A percentile compares a stretch with the other conserved stretches of the same genome.
phyloP scores from a whole-genome alignment of 106 monocot species.

The Alisma plantagoaquatica region DNA sequence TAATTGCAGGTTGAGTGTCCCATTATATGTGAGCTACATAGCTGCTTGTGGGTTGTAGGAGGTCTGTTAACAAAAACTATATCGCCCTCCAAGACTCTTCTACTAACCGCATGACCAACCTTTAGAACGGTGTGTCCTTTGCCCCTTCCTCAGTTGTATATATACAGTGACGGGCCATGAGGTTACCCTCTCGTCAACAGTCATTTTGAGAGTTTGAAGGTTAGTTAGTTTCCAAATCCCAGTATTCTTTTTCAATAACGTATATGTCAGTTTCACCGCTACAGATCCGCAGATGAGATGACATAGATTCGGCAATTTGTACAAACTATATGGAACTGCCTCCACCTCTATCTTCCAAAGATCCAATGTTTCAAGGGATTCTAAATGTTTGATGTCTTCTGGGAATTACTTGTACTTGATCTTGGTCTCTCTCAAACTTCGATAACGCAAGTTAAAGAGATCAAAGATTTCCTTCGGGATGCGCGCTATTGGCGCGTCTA shows the following conservation, averaged over 20 bases:
- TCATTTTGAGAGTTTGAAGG: slow-evolving; percentile 26
- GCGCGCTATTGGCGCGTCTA: not conserved
- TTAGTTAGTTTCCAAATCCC: slow-evolving; percentile 1
- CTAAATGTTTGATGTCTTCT: slow-evolving; percentile 10
- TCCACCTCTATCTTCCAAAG: not conserved
- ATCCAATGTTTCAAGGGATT: slow-evolving; percentile 21
- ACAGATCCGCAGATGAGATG: not conserved
- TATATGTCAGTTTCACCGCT: not conserved
- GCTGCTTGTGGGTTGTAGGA: slow-evolving; percentile 80
- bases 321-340: not conserved
- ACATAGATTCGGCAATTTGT: not conserved
- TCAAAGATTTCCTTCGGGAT: not conserved
- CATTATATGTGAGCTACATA: slow-evolving; percentile 82
- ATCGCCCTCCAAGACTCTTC: slow-evolving; percentile 86
- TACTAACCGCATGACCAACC: slow-evolving; percentile 67
- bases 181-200: slow-evolving; percentile 89
- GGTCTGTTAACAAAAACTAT: slow-evolving; percentile 88
- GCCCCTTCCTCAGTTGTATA: slow-evolving; percentile 49
- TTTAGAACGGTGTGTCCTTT: slow-evolving; percentile 47
- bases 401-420: slow-evolving; percentile 6
- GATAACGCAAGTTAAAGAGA: slow-evolving; percentile 17
- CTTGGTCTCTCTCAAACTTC: slow-evolving; percentile 24
- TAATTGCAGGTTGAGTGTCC: slow-evolving; percentile 55
- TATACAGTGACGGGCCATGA: slow-evolving; percentile 51
- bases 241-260: too few species aligned